A percentile compares a stretch with the other conserved stretches of the same genome.
Evolutionary conservation across 257 asterid genomes (phyloP).

Genomic region (Cynanchum wilfordii): DNA sequence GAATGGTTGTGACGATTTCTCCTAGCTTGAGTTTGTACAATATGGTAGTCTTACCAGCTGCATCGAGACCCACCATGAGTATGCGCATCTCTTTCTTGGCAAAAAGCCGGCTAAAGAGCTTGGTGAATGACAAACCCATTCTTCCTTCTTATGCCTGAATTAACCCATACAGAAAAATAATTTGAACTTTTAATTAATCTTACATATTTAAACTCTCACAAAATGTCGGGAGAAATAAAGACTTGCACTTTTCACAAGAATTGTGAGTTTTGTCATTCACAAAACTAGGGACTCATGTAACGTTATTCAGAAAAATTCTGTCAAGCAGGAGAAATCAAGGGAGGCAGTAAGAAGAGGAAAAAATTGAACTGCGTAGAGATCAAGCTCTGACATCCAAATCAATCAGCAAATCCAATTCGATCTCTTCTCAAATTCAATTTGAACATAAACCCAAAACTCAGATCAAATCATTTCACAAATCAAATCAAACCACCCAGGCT

Average conservation of each 20-base stretch:
- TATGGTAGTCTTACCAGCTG: constrained; percentile 17
- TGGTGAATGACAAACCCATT: constrained; percentile 16
- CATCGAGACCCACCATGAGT: constrained; percentile 18
- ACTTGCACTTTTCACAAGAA: neutral
- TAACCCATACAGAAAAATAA: constrained; percentile 13
- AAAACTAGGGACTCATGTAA: neutral
- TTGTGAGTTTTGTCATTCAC: neutral
- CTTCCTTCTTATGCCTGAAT: constrained; percentile 6
- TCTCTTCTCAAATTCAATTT: neutral
- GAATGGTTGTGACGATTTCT: constrained; percentile 15
- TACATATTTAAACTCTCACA: neutral
- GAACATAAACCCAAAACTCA: neutral
- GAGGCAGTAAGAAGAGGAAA: neutral
- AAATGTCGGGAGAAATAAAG: neutral
- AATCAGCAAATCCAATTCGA: neutral
- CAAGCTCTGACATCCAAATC: neutral
- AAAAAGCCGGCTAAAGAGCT: constrained; percentile 17
- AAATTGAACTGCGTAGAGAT: neutral
- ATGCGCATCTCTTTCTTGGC: constrained; percentile 18
- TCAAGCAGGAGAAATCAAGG: neutral
- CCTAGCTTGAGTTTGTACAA: constrained; percentile 21
- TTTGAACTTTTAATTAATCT: neutral
- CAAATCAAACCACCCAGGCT: neutral
- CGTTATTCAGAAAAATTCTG: too few relatives aligned
- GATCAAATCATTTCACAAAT: neutral